Conservation (phyloP, 805 yeast species). For the Myxozyma monticola region DNA sequence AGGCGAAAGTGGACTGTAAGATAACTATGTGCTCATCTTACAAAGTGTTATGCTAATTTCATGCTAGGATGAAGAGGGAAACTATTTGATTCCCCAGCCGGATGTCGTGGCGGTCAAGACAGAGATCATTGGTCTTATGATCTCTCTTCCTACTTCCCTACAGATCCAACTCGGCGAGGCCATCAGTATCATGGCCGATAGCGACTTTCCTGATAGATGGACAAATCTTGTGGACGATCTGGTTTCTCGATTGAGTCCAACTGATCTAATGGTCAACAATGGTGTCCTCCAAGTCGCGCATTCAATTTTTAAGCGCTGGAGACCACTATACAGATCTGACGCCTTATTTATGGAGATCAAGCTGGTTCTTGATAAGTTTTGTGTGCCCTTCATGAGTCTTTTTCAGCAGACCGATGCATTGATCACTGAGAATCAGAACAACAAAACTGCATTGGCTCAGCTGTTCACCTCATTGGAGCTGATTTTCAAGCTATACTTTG, state of each 20-base stretch:
- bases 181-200: conserved; percentile 87
- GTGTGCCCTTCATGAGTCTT: conserved; percentile 72
- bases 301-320: conserved; percentile 94
- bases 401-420: conserved; percentile 65
- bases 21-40: not conserved
- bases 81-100: conserved; percentile 56
- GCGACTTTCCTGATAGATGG: conserved; percentile 95
- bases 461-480: conserved; percentile 70
- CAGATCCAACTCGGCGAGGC: conserved; percentile 96
- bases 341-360: conserved; percentile 84
- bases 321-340: conserved; percentile 89
- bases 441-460: conserved; percentile 54
- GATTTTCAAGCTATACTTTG: conserved; percentile 80
- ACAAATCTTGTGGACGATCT: conserved; percentile 67
- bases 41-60: too few relatives aligned
- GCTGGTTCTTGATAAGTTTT: conserved; percentile 80
- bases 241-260: conserved; percentile 60
- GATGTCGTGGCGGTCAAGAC: conserved; percentile 70
- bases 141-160: conserved; percentile 65
- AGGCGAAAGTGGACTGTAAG: conserved; percentile 66
- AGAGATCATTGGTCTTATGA: conserved; percentile 85
- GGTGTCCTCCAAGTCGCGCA: conserved; percentile 92
- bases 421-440: conserved; percentile 49
- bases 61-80: conserved; percentile 71
- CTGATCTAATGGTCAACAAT: conserved; percentile 72